Evolutionary conservation across 306 rosid genomes (phyloP), one percentile per base, ranked within the genome.

Genomic region (Senna tora): DNA sequence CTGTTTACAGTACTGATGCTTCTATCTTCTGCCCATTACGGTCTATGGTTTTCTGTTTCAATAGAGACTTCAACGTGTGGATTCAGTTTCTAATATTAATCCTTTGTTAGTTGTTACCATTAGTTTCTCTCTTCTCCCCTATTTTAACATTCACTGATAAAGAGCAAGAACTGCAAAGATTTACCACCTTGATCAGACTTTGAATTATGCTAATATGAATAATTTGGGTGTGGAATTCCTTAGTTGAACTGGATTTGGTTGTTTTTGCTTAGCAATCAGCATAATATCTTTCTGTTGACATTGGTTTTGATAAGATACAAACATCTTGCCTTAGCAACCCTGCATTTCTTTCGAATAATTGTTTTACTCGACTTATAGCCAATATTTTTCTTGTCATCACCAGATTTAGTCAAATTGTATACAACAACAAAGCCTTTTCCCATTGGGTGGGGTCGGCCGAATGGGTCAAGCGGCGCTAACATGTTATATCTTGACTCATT

Each of bases 271-370:
- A 34, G 65, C 13, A 33, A 34, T 59, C 1, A 7, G 38, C 32
- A 36, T 36, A 36, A 34, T 59, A 55, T 38, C 15, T 33, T 71
- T 56, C 30, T 13, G 2, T n/a, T 17, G 14, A 72, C 55, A 11
- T 17, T 72, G 68, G 22, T 58, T 65, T 49, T 61, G 8, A 12
- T 38, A 12, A 53, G 64, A 28, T 56, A 55, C 63, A 39, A 0
- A 20, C 67, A 57, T 30, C 13, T 7, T 66, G 56, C 21, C n/a
- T 13, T 4, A 55, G 41, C 15, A 25, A 17, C 33, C 10, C 36
- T 9, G n/a, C 57, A 6, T 6, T 65, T 75, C 59, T 33, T 54
- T 65, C 50, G 22, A 42, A 7, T 25, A 10, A 21, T 17, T 11
- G 21, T 33, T 30, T 67, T 30, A 28, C 43, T 65, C 57, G 28